Percentiles rank a stretch among this genome's conserved stretches.
These are phyloP conservation scores for Puccinia coronata DNA, from an alignment of 1,284 basidiomycete species.

Conservation along the genomic window DNA sequence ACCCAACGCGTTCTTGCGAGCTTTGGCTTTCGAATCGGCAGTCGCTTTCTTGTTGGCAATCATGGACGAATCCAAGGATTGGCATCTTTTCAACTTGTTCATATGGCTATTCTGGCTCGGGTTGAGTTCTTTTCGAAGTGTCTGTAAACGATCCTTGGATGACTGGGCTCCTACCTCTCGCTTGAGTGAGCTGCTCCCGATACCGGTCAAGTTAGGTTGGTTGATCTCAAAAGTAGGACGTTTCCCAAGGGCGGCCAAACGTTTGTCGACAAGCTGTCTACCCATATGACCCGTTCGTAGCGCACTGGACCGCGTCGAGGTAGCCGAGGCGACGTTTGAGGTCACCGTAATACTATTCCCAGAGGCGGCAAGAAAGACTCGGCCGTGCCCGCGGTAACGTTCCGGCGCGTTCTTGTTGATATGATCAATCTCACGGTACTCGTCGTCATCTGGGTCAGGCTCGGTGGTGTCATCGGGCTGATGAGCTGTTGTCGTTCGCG, in stretches of 20 bases:
- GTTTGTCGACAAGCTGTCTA: conserved; percentile 53
- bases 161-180: conserved; percentile 10
- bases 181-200: conserved; percentile 59
- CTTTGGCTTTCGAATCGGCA: conserved; percentile 50
- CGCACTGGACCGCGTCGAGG: conserved; percentile 63
- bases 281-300: neutral
- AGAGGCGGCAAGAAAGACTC: conserved; percentile 78
- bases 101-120: conserved; percentile 2
- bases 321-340: conserved; percentile 81
- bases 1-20: conserved; percentile 59
- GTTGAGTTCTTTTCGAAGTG: conserved; percentile 21
- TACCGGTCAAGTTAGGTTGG: conserved; percentile 51
- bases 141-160: neutral
- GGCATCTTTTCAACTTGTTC: conserved; percentile 51
- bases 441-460: neutral
- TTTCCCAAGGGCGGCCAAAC: conserved; percentile 54
- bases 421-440: conserved; percentile 9
- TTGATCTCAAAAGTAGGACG: conserved; percentile 42
- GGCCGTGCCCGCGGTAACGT: conserved; percentile 57
- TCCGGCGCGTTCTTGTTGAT: conserved; percentile 56
- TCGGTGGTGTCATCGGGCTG: neutral
- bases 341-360: conserved; percentile 93
- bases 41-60: conserved; percentile 56
- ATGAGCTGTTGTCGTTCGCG: neutral
- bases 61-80: conserved; percentile 56